Percentiles rank a stretch among this genome's conserved stretches.
These are phyloP conservation scores for Lupinus albus DNA, from an alignment of 306 rosid genomes.

Conservation along the genomic window DNA sequence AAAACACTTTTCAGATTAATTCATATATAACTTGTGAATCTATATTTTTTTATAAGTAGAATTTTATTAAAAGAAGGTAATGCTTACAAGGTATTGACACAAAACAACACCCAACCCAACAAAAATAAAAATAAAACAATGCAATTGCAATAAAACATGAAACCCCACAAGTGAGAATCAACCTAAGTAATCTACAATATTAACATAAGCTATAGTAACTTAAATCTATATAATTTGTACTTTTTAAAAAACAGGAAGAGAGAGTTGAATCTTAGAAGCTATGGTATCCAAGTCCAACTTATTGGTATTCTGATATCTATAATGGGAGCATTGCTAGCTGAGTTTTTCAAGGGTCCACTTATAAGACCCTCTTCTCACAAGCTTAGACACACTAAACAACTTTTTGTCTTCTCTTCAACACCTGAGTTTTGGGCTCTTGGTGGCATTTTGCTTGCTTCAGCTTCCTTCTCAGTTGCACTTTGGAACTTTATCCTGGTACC, in stretches of 20 bases:
- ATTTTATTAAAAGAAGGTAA: no score
- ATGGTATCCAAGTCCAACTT: conserved; percentile 51
- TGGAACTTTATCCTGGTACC: conserved; percentile 61
- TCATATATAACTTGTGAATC: conserved; percentile 2
- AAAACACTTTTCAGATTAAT: background rate
- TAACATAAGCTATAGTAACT: no score
- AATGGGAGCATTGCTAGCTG: conserved; percentile 61
- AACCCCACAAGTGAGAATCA: no score
- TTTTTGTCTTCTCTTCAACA: conserved; percentile 57
- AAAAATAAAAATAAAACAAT: no score
- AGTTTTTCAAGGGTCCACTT: conserved; percentile 62
- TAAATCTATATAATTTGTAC: background rate
- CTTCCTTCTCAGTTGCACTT: conserved; percentile 62
- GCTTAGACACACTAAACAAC: conserved; percentile 43
- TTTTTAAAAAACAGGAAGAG: conserved; percentile 44
- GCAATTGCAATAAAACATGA: no score
- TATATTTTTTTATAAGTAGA: no score
- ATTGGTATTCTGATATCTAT: conserved; percentile 61
- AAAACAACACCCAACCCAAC: no score
- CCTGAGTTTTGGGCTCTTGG: conserved; percentile 77
- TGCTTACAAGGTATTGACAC: no score
- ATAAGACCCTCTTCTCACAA: conserved; percentile 53
- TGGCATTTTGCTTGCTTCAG: conserved; percentile 64
- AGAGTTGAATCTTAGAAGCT: conserved; percentile 49
- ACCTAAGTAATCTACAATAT: no score